A percentile compares a stretch with the other conserved stretches of the same genome.
Conservation (phyloP, 2,329 filamentous ascomycete genomes). For the Fusarium decemcellulare region DNA sequence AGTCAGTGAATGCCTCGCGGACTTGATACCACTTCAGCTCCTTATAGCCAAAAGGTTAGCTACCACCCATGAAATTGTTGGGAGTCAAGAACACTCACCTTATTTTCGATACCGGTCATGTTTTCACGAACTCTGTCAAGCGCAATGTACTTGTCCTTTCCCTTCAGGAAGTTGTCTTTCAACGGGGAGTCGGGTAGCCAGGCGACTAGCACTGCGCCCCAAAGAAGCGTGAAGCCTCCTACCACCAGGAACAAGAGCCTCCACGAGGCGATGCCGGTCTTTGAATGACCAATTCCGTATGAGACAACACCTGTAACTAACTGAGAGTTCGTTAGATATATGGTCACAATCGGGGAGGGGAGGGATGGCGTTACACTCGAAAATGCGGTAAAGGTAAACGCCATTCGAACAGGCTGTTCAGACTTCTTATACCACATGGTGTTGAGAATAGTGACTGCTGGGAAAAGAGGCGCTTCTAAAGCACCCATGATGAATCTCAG, state of each 20-base stretch:
- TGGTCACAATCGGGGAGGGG: not conserved
- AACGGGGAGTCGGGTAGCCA: constrained; percentile 44
- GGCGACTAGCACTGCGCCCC: constrained; percentile 35
- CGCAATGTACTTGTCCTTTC: constrained; percentile 49
- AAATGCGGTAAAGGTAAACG: constrained; percentile 8
- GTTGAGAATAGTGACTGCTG: constrained; percentile 8
- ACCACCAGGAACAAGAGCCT: constrained; percentile 50
- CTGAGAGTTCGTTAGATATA: not conserved
- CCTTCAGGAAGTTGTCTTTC: constrained; percentile 46
- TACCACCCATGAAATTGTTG: too few relatives aligned
- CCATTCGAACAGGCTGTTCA: constrained; percentile 26
- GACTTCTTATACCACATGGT: constrained; percentile 17
- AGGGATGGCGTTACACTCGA: constrained; percentile 4
- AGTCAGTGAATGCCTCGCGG: constrained; percentile 50
- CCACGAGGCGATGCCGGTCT: constrained; percentile 41
- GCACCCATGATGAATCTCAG: constrained; percentile 46
- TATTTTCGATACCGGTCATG: constrained; percentile 54
- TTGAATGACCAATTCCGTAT: constrained; percentile 49
- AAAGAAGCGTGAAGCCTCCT: constrained; percentile 39
- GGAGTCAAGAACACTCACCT: not conserved
- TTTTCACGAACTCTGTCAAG: constrained; percentile 51
- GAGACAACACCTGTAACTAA: constrained; percentile 45
- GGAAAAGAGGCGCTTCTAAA: constrained; percentile 34
- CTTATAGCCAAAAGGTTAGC: too few relatives aligned
- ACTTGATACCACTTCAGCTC: constrained; percentile 49